Evolutionary conservation across 2,329 filamentous ascomycete species (phyloP), one percentile per base, ranked within the genome.

Genomic region (Huntiella moniliformis): DNA sequence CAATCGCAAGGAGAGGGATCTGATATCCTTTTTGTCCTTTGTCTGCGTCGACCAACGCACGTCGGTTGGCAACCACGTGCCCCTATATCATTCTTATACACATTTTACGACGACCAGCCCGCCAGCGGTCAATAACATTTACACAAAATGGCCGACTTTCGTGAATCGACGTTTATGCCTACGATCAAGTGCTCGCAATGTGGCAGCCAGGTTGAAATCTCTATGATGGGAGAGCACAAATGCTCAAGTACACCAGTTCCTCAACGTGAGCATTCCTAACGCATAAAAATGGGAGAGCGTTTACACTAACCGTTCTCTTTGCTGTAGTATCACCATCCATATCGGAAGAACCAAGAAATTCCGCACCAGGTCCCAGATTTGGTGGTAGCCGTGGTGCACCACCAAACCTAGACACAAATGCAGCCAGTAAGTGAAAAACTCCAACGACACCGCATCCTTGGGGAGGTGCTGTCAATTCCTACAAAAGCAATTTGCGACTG

Each of bases 131-230:
- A 28, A 28, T 28, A 17, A 39, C 16, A 10, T 12, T 11, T 18
- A 39, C 12, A 17, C 38, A 39, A 12, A 39, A 52, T 52, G 51
- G 44, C 51, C 68, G 62, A 65, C 38, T 59, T 63, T 51, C 67
- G 77, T 57, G 71, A 76, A 59, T 79, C 75, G 59, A 71, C 73
- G 60, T 75, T 87, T 52, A 67, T 91, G 66, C 83, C 85, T 56
- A 77, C 77, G 17, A 82, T 93, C 63, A 93, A 88, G 68, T 93
- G 85, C 63, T 92, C 85, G 45, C 77, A 71, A 64, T 93, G 85
- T 58, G 74, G 76, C 36, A 61, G 66, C 36, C 74, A 87, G 55
- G 82, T 94, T 50, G 79, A 87, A 57, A 91, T 94, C 54, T 79
- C 81, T 36, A 67, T 78, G 60, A 82, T 94, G 79, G 84, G 83